A percentile compares a stretch with the other conserved stretches of the same genome.
phyloP scores from a whole-genome alignment of 1,284 basidiomycete species.

The Cronartium quercuum region DNA sequence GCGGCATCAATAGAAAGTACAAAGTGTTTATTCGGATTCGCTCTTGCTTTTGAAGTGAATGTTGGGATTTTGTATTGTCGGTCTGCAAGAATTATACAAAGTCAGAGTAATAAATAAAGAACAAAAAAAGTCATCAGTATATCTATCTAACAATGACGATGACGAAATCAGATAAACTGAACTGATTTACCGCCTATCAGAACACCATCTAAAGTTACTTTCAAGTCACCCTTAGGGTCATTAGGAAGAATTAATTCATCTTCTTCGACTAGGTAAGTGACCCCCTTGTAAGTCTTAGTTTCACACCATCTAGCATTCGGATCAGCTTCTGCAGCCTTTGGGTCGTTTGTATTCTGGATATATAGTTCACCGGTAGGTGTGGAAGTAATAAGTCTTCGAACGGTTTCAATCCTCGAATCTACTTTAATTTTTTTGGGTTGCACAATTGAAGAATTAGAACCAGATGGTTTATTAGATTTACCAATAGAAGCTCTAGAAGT shows the following conservation, averaged over 20 bases:
- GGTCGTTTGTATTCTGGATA: slow-evolving; percentile 4
- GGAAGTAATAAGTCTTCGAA: slow-evolving; percentile 26
- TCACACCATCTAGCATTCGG: slow-evolving; percentile 59
- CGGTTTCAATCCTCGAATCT: slow-evolving; percentile 37
- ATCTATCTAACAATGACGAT: not conserved
- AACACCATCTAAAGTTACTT: slow-evolving; percentile 78
- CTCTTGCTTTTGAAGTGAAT: slow-evolving; percentile 71
- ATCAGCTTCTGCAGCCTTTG: not conserved
- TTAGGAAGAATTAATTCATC: slow-evolving; percentile 81
- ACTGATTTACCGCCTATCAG: slow-evolving; percentile 67
- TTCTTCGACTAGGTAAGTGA: slow-evolving; percentile 69
- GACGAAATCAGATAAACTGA: not conserved
- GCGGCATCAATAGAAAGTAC: slow-evolving; percentile 97
- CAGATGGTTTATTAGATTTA: slow-evolving; percentile 12
- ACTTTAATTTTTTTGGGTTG: slow-evolving; percentile 18
- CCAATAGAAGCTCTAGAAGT: slow-evolving; percentile 19
- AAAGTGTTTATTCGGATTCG: slow-evolving; percentile 72
- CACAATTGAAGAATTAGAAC: slow-evolving; percentile 5
- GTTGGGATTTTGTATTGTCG: slow-evolving; percentile 82
- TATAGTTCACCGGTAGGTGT: slow-evolving; percentile 24
- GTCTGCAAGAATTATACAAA: slow-evolving; percentile 54
- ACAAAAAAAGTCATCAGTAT: not conserved
- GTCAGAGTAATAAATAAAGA: not conserved
- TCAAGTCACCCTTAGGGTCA: slow-evolving; percentile 80
- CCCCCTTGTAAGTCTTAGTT: slow-evolving; percentile 67